Evolutionary conservation across 2,329 filamentous ascomycete species (phyloP).

Genomic region (Colletotrichum paranaense): DNA sequence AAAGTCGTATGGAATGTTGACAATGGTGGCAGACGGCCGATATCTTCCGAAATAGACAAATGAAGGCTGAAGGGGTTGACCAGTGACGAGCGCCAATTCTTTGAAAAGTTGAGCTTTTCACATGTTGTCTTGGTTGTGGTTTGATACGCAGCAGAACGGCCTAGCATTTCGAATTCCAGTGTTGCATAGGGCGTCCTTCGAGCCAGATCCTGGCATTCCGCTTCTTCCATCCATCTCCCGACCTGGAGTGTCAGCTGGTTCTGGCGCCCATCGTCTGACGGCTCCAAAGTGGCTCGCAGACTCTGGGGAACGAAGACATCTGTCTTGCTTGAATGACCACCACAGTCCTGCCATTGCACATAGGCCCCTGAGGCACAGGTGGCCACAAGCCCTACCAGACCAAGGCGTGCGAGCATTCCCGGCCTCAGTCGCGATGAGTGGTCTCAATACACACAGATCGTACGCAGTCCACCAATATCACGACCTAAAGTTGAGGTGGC

Average conservation of each 20-base stretch:
- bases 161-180: slow-evolving; percentile 22
- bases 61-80: slow-evolving; percentile 1
- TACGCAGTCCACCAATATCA: not conserved
- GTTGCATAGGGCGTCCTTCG: slow-evolving; percentile 7
- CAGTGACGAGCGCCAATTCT: not conserved
- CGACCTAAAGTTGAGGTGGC: not conserved
- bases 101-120: not conserved
- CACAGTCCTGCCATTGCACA: slow-evolving; percentile 37
- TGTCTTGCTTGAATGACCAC: slow-evolving; percentile 5
- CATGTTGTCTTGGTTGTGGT: slow-evolving; percentile 8
- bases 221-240: slow-evolving; percentile 21
- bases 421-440: not conserved
- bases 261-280: not conserved
- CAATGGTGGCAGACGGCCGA: slow-evolving; percentile 22
- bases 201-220: slow-evolving; percentile 14
- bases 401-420: slow-evolving; percentile 4
- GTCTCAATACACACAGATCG: not conserved
- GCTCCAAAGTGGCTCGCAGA: not conserved
- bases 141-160: slow-evolving; percentile 15
- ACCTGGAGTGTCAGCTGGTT: not conserved
- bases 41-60: slow-evolving; percentile 18
- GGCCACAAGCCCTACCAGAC: slow-evolving; percentile 16
- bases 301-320: slow-evolving; percentile 1
- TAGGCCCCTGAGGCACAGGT: slow-evolving; percentile 34
- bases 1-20: slow-evolving; percentile 34